Evolutionary conservation across 371 early-diverging fungal genomes (phyloP), one percentile per base, ranked within the genome.

Genomic region (Mucor irregularis): DNA sequence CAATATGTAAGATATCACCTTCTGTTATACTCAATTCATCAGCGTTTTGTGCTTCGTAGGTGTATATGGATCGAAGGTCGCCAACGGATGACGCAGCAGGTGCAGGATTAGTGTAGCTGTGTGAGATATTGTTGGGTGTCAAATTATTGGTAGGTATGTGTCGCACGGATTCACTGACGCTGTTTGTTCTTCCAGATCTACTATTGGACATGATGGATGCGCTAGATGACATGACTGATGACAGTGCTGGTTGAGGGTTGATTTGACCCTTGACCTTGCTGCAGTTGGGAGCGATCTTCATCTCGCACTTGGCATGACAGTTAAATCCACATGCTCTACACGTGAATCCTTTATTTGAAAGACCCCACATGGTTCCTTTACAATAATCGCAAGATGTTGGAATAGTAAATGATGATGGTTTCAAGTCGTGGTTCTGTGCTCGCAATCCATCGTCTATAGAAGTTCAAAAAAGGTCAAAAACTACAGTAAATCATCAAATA

Each of bases 281-380:
- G 53, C 93, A 93, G 50, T 79, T 83, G 2, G 88, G 88, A 6
- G 90, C 83, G 1, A 91, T 91, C 58, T 92, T 93, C 81, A 93
- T 85, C 67, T 92, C 91, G 64, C 93, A 93, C 53, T 89, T 91
- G 4, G 88, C 78, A 59, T 93, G 93, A 60, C 92, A 92, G 30
- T 87, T 88, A 53, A 88, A 90, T 3, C 90, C 89, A 74, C 93
- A 93, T n/a, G 84, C 88, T 65, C 78, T 77, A 64, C 92, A 92
- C 29, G 84, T 83, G n/a, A 87, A 64, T 0, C 89, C 90, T 64
- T 90, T 88, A 42, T 88, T 86, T 16, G 90, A 83, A 16, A 92
- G 61, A 2, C 90, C 89, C 90, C 90, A 90, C 26, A 90, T 85
- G 5, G 83, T 86, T 34, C 76, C 81, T 29, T 75, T 76, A 53